phyloP scores from a whole-genome alignment of 2,329 filamentous ascomycete genomes.

The Dactylellina haptotyla region DNA sequence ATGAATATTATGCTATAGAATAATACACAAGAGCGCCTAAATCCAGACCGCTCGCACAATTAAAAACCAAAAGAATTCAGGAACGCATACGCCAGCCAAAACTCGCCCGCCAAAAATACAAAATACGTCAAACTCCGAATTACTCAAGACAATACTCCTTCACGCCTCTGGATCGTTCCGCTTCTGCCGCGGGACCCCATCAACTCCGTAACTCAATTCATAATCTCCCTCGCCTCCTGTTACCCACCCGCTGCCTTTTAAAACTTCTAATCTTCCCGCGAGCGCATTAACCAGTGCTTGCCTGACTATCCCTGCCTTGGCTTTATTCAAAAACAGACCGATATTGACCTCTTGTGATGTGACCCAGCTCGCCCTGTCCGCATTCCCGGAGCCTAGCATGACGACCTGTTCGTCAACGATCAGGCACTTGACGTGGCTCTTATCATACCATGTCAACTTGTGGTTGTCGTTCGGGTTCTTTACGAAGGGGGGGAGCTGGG shows the following conservation, averaged over 20 bases:
- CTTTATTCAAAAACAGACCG: conserved; percentile 64
- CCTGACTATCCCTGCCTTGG: conserved; percentile 61
- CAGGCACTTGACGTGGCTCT: conserved; percentile 80
- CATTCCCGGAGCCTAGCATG: conserved; percentile 81
- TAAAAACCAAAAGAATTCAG: too few relatives aligned
- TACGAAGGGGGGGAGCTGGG: conserved; percentile 38
- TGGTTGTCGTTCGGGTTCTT: conserved; percentile 39
- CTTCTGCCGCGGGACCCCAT: conserved; percentile 24
- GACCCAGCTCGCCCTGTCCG: conserved; percentile 86
- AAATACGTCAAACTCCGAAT: not conserved
- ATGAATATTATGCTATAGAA: too few relatives aligned
- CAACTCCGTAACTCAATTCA: conserved; percentile 35
- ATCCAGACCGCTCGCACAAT: too few relatives aligned
- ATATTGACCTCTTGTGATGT: conserved; percentile 86
- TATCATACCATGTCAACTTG: conserved; percentile 67
- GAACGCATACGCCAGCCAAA: too few relatives aligned
- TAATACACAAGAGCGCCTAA: too few relatives aligned
- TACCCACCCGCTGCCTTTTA: conserved; percentile 41
- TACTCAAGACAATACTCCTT: not conserved
- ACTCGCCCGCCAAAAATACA: too few relatives aligned
- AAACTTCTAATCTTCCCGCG: conserved; percentile 53
- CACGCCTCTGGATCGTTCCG: conserved; percentile 23
- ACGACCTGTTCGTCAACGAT: conserved; percentile 75
- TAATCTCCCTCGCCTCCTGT: conserved; percentile 21
- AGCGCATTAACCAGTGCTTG: conserved; percentile 43